Base-by-base conservation (phyloP, 1,139 yeast genomes). In the Chernovozyma sophiae-reginae region DNA sequence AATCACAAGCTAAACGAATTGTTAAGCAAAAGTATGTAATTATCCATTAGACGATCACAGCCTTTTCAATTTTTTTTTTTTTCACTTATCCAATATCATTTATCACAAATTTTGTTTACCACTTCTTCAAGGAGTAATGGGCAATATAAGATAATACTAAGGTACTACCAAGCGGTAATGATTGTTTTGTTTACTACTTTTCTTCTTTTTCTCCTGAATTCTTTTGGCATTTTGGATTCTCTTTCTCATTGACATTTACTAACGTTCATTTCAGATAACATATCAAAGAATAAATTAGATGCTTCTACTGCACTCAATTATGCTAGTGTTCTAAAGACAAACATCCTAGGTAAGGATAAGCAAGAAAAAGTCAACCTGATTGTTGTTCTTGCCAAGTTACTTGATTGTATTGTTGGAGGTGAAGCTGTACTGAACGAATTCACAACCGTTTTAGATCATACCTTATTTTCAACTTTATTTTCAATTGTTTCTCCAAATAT, bases 331-430 rank as follows among this genome's bases (percentile, higher is more conserved):
- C 59, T 74, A 30, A 60, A 62, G 39, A 38, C 56, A 11, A 66
- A 69, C 33, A 70, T 74, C 34, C 52, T 69, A 39, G 76, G 76
- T 12, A 61, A 62, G 39, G 75, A 71, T 44, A 72, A 73, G 43
- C 72, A 72, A 45, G 79, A 74, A 43, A 72, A 71, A 46, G 74
- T 74, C 39, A 75, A 75, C 50, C 65, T 72, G 15, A 74, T 76
- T 10, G 76, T 75, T 12, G 77, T 75, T 6, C 57, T 76, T 39
- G 77, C 80, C 25, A 76, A 74, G 47, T 59, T 72, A 25, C 58
- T 75, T 37, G 81, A 76, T 39, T 66, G 69, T 43, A 53, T 68
- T 18, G 53, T 60, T 22, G 62, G 67, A 7, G 59, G 64, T 24
- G 69, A 70, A 12, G 69, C 73, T 2, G 57, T 56, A 18, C 59